Percentiles rank a stretch among this genome's conserved stretches.
These are phyloP conservation scores for Talaromyces thailandensis DNA, from an alignment of 495 filamentous ascomycete genomes.

Conservation along the genomic window DNA sequence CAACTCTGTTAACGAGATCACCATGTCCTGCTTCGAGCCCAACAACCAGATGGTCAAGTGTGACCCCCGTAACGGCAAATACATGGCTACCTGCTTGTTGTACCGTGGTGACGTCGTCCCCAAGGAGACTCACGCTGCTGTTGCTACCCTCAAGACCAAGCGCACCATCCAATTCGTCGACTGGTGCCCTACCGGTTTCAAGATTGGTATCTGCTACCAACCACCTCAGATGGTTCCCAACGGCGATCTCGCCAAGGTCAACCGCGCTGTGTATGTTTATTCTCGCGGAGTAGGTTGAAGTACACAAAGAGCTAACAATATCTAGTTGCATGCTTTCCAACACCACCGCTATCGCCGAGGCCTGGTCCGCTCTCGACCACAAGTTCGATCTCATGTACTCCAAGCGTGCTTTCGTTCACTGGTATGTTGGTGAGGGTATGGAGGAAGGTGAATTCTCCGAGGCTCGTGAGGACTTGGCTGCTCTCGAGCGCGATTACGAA, in stretches of 20 bases:
- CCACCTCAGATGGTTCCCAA: constrained; percentile 90
- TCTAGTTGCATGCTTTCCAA: constrained; percentile 96
- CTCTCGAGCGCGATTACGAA: constrained; percentile 97
- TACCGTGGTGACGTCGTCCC: constrained; percentile 98
- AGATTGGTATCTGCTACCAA: constrained; percentile 99
- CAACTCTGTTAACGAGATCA: constrained; percentile 58
- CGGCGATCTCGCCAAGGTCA: constrained; percentile 93
- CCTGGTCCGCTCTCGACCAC: constrained; percentile 92
- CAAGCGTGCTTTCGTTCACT: constrained; percentile 99
- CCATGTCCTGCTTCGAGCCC: constrained; percentile 64
- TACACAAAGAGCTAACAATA: constrained; percentile 13
- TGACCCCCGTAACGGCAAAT: constrained; percentile 97
- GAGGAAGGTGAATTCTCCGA: constrained; percentile 99
- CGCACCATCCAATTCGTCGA: constrained; percentile 98
- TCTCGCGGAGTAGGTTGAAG: not conserved
- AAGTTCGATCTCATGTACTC: constrained; percentile 99
- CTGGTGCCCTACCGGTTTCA: constrained; percentile 99
- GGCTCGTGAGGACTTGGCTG: constrained; percentile 95
- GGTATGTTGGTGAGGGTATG: constrained; percentile 99
- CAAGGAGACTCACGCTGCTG: constrained; percentile 85
- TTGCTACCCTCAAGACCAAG: constrained; percentile 96
- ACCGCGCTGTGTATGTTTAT: constrained; percentile 83
- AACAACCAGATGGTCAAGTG: constrained; percentile 99
- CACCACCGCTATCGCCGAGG: constrained; percentile 97
- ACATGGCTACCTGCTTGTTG: constrained; percentile 97